These are phyloP conservation scores for Aspergillus jensenii DNA, from an alignment of 2,329 filamentous ascomycete genomes.

Conservation along the genomic window DNA sequence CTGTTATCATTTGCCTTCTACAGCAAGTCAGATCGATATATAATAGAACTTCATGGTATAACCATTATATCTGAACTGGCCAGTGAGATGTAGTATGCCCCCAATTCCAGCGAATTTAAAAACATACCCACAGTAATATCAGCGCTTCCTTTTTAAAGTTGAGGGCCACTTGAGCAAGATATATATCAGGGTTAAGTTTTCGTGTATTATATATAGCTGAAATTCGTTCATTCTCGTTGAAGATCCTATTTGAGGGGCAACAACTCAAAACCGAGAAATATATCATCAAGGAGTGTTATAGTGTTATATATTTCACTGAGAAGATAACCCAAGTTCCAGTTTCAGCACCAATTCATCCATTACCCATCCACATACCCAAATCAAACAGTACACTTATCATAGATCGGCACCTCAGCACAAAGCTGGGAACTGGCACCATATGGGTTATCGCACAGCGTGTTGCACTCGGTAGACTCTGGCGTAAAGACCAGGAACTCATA, in stretches of 20 bases:
- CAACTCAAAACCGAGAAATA: not conserved
- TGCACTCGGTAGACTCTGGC: constrained; percentile 34
- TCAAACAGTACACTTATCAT: constrained; percentile 29
- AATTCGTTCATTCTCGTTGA: not conserved
- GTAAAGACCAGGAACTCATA: constrained; percentile 43
- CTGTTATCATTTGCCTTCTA: not conserved
- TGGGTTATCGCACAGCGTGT: constrained; percentile 37
- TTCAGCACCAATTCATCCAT: not conserved
- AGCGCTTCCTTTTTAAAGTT: no score
- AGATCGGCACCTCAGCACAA: constrained; percentile 36
- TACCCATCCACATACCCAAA: not conserved
- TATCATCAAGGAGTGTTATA: not conserved
- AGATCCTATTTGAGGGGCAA: not conserved
- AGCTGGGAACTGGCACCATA: constrained; percentile 30
- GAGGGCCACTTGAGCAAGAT: no score
- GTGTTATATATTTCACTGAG: not conserved
- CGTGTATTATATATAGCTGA: not conserved
- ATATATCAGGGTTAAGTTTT: no score
- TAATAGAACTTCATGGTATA: not conserved
- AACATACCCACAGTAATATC: no score
- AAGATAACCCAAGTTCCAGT: not conserved
- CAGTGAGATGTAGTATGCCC: no score
- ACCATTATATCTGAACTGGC: no score
- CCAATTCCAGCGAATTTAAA: no score
- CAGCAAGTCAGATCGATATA: not conserved